Evolutionary conservation across 1,284 basidiomycete species (phyloP), one percentile per base, ranked within the genome.

Genomic region (Afroboletus lepidellus): DNA sequence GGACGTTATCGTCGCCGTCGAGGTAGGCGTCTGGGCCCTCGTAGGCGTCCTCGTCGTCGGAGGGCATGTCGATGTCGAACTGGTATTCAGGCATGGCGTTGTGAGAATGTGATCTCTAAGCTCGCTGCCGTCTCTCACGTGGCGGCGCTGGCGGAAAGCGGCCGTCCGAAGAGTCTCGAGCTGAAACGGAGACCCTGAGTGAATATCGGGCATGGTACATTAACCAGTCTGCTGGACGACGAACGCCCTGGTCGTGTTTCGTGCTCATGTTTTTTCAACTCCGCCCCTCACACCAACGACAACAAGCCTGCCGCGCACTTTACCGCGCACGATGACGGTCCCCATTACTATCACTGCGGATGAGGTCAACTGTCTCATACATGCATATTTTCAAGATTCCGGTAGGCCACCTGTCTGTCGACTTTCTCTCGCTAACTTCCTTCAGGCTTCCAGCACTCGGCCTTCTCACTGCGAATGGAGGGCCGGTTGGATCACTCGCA

Each of bases 311-410:
- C 48, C 5, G 16, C 13, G 33, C 11, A 29, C 8, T 27, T 36
- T 20, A 29, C 42, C 37, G 46, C 50, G 18, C 41, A 43, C 36
- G 3, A 73, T 75, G 69, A 67, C 72, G 39, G 70, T 71, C 51
- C 75, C 79, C 42, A 77, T 85, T 46, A 74, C 76, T 33, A 86
- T 93, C 60, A 83, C 84, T 37, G 85, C 90, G 37, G 90, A 92
- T 63, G 90, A 93, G 66, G 77, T 93, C 50, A 93, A 93, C 69
- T 87, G 85, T 63, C 79, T 93, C 52, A 84, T 93, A 46, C 84
- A 92, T 69, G 77, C 89, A 1, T 93, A 92, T 67, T 82, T 93
- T 54, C 75, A 83, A 57, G 90, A 93, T 62, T 89, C 87, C 41
- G 89, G 89, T 89, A 59, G 23, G 61, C 34, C 20, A 11, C 25